phyloP scores from a whole-genome alignment of 1,284 basidiomycete species.

The Moesziomyces sp. region DNA sequence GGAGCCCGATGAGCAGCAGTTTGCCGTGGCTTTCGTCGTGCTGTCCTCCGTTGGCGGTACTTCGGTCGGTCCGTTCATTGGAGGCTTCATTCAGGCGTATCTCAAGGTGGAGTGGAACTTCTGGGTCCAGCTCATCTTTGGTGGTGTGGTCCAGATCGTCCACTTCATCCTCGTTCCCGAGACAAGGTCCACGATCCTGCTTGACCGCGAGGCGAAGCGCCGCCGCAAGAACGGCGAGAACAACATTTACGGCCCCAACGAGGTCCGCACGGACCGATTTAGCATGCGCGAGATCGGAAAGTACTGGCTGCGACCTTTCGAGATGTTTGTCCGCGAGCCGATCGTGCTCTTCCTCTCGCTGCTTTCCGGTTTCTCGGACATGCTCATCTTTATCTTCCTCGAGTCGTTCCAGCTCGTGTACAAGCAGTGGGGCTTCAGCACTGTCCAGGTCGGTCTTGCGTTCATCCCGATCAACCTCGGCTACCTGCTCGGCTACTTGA shows the following conservation, averaged over 20 bases:
- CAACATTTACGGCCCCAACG: constrained; percentile 69
- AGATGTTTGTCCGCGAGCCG: constrained; percentile 68
- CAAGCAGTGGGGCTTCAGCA: constrained; percentile 68
- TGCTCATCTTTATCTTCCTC: constrained; percentile 69
- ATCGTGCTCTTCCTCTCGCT: constrained; percentile 70
- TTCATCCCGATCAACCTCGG: constrained; percentile 69
- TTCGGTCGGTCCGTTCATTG: constrained; percentile 63
- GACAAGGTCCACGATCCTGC: constrained; percentile 68
- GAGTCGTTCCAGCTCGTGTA: constrained; percentile 69
- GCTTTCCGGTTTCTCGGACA: constrained; percentile 69
- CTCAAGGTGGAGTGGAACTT: constrained; percentile 64
- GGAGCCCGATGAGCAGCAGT: constrained; percentile 66
- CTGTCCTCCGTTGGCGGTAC: constrained; percentile 65
- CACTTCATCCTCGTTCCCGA: constrained; percentile 70
- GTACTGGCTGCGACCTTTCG: constrained; percentile 68
- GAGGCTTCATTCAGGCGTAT: constrained; percentile 55
- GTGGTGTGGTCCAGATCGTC: constrained; percentile 67
- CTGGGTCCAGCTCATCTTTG: constrained; percentile 69
- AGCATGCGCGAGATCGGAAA: constrained; percentile 65
- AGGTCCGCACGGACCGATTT: constrained; percentile 67
- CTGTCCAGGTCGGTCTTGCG: constrained; percentile 65
- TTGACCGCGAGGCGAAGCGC: constrained; percentile 69
- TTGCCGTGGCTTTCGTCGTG: constrained; percentile 66
- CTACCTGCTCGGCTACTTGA: constrained; percentile 68
- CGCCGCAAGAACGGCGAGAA: constrained; percentile 66